Evolutionary conservation across 148 eudicot genomes (phyloP), one percentile per base, ranked within the genome.

Genomic region (Dianthus caryophyllus): DNA sequence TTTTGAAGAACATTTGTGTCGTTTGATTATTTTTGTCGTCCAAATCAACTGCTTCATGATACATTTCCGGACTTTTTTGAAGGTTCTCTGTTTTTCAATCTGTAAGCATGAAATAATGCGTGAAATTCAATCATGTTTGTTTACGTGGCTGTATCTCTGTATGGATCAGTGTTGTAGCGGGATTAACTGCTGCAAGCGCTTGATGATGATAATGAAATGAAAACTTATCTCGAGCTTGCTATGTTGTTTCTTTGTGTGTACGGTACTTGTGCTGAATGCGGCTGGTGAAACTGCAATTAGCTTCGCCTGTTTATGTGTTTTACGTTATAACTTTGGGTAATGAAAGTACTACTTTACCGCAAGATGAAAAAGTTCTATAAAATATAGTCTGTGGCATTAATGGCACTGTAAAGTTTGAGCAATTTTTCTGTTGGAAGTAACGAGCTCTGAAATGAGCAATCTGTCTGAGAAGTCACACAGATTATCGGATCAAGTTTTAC

Each of bases 341-440:
- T 20, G n/a, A 22, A 38, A 18, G 71, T 51, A 5, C 1, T 54
- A 22, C 27, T 38, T 25, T 36, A 62, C 71, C 71, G 50, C 22
- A 67, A 67, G 33, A 9, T 67, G 10, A 41, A 17, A 10, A 38
- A 16, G 24, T 60, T 67, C 24, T 33, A 67, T 21, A 49, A 22
- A 67, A 67, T 60, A 21, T 49, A 22, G 24, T 33, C 30, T 36
- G n/a, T 9, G 61, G 24, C 24, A 21, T 68, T 1, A 17, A 56
- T 38, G 53, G 63, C 27, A 68, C 62, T 63, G 27, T 38, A 18
- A 55, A 17, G 53, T 68, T 68, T 55, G 53, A 68, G 49, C 55
- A 36, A 17, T 63, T n/a, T n/a, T n/a, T n/a, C n/a, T n/a, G n/a
- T n/a, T n/a, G n/a, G n/a, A n/a, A n/a, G n/a, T n/a, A n/a, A 54